These are phyloP conservation scores for Tetrapisispora taiwanensis DNA, from an alignment of 805 yeast genomes.

Conservation along the genomic window DNA sequence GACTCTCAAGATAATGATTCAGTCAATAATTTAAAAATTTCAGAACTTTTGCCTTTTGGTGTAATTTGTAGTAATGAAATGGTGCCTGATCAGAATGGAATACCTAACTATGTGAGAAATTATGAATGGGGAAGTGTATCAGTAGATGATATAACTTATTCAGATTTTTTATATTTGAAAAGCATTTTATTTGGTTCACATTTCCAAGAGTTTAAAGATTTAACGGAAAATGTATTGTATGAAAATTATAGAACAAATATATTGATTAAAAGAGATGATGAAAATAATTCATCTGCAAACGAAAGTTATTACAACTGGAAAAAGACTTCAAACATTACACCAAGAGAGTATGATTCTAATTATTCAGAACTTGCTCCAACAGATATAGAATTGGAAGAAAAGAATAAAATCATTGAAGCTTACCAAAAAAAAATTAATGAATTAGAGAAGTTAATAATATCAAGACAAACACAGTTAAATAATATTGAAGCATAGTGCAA, in stretches of 20 bases:
- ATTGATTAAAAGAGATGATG: slow-evolving; percentile 34
- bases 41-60: slow-evolving; percentile 51
- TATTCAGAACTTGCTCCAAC: neutral
- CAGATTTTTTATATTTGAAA: slow-evolving; percentile 63
- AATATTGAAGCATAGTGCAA: neutral
- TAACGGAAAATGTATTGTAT: slow-evolving; percentile 65
- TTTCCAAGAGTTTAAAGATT: slow-evolving; percentile 71
- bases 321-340: neutral
- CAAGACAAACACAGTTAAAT: neutral
- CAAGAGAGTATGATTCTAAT: neutral
- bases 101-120: slow-evolving; percentile 38
- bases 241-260: slow-evolving; percentile 71
- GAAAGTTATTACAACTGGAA: neutral
- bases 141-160: slow-evolving; percentile 45
- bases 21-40: slow-evolving; percentile 4
- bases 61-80: slow-evolving; percentile 45
- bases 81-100: slow-evolving; percentile 10
- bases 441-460: slow-evolving; percentile 8
- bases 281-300: neutral
- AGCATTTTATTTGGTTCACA: slow-evolving; percentile 69
- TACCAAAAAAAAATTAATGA: slow-evolving; percentile 17
- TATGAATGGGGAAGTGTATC: slow-evolving; percentile 63
- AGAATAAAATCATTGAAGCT: slow-evolving; percentile 16
- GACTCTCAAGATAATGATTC: neutral
- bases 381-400: slow-evolving; percentile 14